Base-by-base conservation (phyloP, 1,284 basidiomycete species). In the Naganishia albida region DNA sequence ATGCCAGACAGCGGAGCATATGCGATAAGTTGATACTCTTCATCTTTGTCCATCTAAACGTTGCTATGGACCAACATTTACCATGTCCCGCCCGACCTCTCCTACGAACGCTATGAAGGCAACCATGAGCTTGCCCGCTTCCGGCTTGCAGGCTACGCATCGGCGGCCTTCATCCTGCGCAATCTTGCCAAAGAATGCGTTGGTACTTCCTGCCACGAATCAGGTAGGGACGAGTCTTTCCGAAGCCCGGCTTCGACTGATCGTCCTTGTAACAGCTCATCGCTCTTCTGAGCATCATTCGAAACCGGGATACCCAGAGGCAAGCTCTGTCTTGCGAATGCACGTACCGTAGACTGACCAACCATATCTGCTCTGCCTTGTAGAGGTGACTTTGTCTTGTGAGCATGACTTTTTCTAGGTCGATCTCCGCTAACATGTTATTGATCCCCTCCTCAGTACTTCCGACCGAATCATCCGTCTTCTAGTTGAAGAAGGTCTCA, bases 301-400 rank as follows among this genome's bases (percentile, higher is more conserved):
- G 93, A 55, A 87, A 93, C 78, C 90, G 88, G 80, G 85, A 86
- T 64, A 93, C 92, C 1, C 85, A 77, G 40, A 69, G 81, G 80
- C 80, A 60, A 66, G 74, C 64, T 18, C 12, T 26, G 34, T 42
- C n/a, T 15, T n/a, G 26, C 46, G 10, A 34, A 10, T 34, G 34
- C 34, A 34, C 6, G 34, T 34, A 10, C 34, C 34, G 34, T 46
- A 42, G 16, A n/a, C 34, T n/a, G 3, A 38, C 10, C 38, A 18
- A 52, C 38, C 15, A 30, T 23, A 25, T 56, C 2, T 46, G 7
- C 26, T 39, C n/a, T 28, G 18, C 55, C 23, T n/a, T 54, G 81
- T 44, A 84, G 95, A 49, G 93, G 93, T 25, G 95, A 99, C 78
- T 99, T 99, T 75, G 86, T 99, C 71, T 99, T 99, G 82, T 98